A percentile compares a stretch with the other conserved stretches of the same genome.
Evolutionary conservation across 192 early-diverging fungal genomes (phyloP).

Genomic region (Backusella mclennaniae): DNA sequence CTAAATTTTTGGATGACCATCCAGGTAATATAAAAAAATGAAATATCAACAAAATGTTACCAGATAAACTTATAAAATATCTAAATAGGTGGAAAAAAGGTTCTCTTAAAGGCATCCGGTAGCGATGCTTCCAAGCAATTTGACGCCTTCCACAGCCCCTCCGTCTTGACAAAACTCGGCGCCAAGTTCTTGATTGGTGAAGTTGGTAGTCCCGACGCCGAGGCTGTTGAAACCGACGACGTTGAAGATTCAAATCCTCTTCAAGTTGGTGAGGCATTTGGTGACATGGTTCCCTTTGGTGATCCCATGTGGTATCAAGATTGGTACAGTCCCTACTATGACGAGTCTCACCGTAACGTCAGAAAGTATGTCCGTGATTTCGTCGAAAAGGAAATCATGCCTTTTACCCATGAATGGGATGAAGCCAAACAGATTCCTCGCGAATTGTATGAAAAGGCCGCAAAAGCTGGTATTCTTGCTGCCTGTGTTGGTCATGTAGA

Average conservation of each 20-base stretch:
- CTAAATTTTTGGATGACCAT: slow-evolving; percentile 52
- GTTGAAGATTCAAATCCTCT: slow-evolving; percentile 43
- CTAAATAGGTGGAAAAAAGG: slow-evolving; percentile 54
- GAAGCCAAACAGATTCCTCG: slow-evolving; percentile 76
- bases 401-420: slow-evolving; percentile 75
- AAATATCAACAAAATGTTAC: neutral
- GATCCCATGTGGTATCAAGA: slow-evolving; percentile 77
- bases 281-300: slow-evolving; percentile 76
- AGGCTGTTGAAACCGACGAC: slow-evolving; percentile 29
- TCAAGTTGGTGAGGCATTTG: slow-evolving; percentile 48
- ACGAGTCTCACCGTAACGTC: slow-evolving; percentile 62
- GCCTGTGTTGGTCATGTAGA: slow-evolving; percentile 50
- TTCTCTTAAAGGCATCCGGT: slow-evolving; percentile 76
- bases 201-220: slow-evolving; percentile 43
- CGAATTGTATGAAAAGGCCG: slow-evolving; percentile 69
- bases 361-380: slow-evolving; percentile 61
- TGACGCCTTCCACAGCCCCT: slow-evolving; percentile 74
- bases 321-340: slow-evolving; percentile 73
- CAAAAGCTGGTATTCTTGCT: slow-evolving; percentile 66
- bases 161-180: slow-evolving; percentile 63
- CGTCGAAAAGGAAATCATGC: slow-evolving; percentile 79
- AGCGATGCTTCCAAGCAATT: slow-evolving; percentile 83
- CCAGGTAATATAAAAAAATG: slow-evolving; percentile 39
- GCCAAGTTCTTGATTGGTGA: slow-evolving; percentile 61
- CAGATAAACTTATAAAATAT: neutral